phyloP scores from a whole-genome alignment of 169 alveolate genomes.

The Ichthyophthirius multifiliis region DNA sequence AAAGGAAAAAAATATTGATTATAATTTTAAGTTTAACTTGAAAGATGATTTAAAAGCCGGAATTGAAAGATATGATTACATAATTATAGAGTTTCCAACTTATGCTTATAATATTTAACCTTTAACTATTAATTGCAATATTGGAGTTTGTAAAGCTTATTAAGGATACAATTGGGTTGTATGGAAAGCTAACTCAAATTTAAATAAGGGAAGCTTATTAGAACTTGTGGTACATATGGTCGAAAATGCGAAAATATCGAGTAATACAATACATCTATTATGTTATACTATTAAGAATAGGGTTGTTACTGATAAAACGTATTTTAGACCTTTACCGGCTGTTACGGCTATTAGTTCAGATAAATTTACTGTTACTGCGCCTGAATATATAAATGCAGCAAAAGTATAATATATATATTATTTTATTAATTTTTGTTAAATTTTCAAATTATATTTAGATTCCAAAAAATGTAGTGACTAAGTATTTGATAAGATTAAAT shows the following conservation, averaged over 20 bases:
- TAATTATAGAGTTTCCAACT: background rate
- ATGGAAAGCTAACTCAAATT: background rate
- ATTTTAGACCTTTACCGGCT: background rate
- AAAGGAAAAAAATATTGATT: background rate
- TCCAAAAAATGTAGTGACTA: background rate
- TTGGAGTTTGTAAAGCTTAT: background rate
- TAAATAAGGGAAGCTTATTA: background rate
- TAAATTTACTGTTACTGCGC: background rate
- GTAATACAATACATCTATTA: background rate
- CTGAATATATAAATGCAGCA: background rate
- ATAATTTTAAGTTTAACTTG: background rate
- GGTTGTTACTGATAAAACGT: background rate
- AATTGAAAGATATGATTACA: background rate
- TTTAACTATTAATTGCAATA: background rate
- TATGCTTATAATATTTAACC: background rate
- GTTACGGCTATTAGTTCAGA: background rate
- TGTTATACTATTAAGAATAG: background rate
- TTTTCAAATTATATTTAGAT: background rate
- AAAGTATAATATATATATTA: background rate
- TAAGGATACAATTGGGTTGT: constrained; percentile 3
- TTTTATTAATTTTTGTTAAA: background rate
- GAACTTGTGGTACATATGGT: background rate
- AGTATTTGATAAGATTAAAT: background rate
- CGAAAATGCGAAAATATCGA: background rate
- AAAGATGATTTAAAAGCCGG: background rate